Evolutionary conservation across 148 eudicot genomes (phyloP), one percentile per base, ranked within the genome.

Genomic region (Tetragonia tetragonoides): DNA sequence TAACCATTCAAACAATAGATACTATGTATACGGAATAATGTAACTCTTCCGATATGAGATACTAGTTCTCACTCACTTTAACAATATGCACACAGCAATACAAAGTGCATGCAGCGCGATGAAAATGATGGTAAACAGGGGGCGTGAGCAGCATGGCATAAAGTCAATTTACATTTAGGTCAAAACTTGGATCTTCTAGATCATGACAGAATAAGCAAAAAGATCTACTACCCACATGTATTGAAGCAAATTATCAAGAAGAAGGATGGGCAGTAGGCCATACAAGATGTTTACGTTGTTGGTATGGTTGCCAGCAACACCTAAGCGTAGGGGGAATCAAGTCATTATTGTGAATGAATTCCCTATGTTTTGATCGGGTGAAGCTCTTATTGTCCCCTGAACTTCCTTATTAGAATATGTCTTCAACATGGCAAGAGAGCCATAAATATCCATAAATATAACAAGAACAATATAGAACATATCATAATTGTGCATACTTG

Each of bases 221-320:
- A 28, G 34, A 28, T 28, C 34, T 28, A 28, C 49, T 71, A 23
- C 15, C 37, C 72, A 79, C 77, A 72, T 79, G 81, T 42, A 20
- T 40, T 53, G 57, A 64, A 79, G 69, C 11, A 72, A 79, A 44
- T 14, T 64, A 79, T 49, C 39, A 41, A 72, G 24, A 15, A 72
- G 65, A 51, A 53, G 81, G 49, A 79, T 79, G 81, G 81, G 76
- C 16, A 72, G 81, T 79, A 79, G 81, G 77, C 37, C 77, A 63
- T 20, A n/a, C 6, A 10, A 10, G 17, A 17, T 10, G 17, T 54
- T 54, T 54, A 54, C 20, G 59, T 10, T 54, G 14, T 54, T 54
- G 14, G 20, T 54, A 54, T 54, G 59, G 17, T 54, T 54, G 59
- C 59, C 20, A 54, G 16, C 20, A 54, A 15, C 4, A 15, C 59